Percentiles rank a stretch among this genome's conserved stretches.
phyloP scores from a whole-genome alignment of 139 green algal genomes.

The Pleodorina starrii region DNA sequence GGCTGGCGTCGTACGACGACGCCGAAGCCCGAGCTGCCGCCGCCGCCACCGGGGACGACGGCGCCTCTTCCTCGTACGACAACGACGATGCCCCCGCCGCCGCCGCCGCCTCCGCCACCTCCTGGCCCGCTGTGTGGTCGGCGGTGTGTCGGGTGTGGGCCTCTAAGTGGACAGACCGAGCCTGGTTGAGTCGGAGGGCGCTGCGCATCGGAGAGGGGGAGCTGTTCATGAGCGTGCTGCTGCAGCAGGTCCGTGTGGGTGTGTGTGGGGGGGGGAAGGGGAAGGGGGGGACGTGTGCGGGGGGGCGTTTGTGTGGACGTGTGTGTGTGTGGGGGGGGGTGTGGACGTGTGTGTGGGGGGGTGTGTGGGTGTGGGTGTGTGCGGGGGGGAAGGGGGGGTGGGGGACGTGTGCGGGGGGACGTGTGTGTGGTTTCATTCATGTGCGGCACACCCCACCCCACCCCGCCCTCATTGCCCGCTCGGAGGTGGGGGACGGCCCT shows the following conservation, averaged over 20 bases:
- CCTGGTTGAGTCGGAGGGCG: conserved; percentile 78
- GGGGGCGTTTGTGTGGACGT: not conserved
- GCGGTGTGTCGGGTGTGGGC: conserved; percentile 91
- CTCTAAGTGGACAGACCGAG: conserved; percentile 87
- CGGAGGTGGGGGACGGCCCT: too few relatives aligned
- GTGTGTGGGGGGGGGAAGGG: not conserved
- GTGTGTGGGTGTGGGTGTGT: not conserved
- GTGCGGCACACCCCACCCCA: too few relatives aligned
- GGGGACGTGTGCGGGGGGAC: too few relatives aligned
- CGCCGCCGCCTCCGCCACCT: not conserved
- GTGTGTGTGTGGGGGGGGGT: not conserved
- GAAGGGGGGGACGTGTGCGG: not conserved
- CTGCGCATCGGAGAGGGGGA: conserved; percentile 78
- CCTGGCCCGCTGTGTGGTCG: conserved; percentile 72
- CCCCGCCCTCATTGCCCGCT: too few relatives aligned
- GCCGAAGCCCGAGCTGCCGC: not conserved
- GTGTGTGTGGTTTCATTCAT: too few relatives aligned
- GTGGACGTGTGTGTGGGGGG: not conserved
- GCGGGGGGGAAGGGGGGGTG: too few relatives aligned
- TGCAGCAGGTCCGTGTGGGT: conserved; percentile 71
- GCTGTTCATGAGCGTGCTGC: conserved; percentile 88
- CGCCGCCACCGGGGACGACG: not conserved
- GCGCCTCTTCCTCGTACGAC: not conserved
- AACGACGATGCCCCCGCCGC: not conserved
- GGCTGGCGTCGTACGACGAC: conserved; percentile 6